Evolutionary conservation across 129 eudicot species (phyloP).

Genomic region (Tagetes patula): DNA sequence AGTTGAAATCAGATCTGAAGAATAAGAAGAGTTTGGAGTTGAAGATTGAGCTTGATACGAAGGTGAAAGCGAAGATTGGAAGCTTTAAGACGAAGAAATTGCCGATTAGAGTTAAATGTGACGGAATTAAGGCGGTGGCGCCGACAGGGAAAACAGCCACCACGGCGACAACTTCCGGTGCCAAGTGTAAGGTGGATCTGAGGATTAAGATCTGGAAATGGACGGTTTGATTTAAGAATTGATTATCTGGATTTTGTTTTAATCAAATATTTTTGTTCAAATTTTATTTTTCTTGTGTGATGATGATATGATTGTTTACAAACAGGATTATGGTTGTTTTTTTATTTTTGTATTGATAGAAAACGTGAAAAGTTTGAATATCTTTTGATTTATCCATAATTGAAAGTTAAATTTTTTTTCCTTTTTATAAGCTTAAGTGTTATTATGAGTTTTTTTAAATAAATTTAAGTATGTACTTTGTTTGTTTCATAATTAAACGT

Average conservation of each 20-base stretch:
- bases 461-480: too few relatives aligned
- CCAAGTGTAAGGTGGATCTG: conserved; percentile 68
- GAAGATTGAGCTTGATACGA: conserved; percentile 56
- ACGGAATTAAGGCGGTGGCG: conserved; percentile 43
- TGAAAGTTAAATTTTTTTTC: conserved; percentile 17
- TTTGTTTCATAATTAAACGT: too few relatives aligned
- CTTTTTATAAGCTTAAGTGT: neutral
- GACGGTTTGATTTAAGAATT: conserved; percentile 44
- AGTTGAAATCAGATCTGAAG: conserved; percentile 45
- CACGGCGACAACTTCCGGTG: conserved; percentile 43
- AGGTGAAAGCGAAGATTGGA: conserved; percentile 62
- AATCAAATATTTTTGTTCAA: neutral
- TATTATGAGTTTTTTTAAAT: neutral
- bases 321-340: conserved; percentile 6
- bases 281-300: neutral
- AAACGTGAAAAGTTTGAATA: conserved; percentile 22
- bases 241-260: conserved; percentile 18
- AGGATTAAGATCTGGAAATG: conserved; percentile 66
- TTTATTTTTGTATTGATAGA: conserved; percentile 16
- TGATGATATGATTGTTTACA: conserved; percentile 20
- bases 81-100: conserved; percentile 54
- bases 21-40: conserved; percentile 44
- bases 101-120: conserved; percentile 55
- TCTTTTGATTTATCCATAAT: conserved; percentile 16
- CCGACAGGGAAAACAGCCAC: conserved; percentile 57